Conservation (phyloP, 129 eudicot genomes). For the Lactuca saligna region DNA sequence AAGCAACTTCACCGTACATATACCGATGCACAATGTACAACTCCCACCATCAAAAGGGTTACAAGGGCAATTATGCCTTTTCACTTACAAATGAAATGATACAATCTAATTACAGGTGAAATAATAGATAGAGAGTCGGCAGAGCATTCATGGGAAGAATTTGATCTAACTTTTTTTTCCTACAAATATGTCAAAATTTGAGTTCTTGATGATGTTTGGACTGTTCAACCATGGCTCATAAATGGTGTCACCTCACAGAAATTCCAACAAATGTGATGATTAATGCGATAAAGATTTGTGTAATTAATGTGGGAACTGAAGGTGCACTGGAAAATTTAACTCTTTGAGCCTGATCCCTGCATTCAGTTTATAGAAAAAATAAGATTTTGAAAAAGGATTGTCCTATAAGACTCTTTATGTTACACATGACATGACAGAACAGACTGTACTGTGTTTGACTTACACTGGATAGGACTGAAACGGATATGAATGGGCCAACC, state of each 20-base stretch:
- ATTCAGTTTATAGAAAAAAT: background rate
- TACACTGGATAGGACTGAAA: too few species aligned
- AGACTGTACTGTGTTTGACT: too few species aligned
- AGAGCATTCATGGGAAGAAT: constrained; percentile 9
- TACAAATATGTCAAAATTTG: constrained; percentile 30
- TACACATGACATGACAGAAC: too few species aligned
- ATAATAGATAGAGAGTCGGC: constrained; percentile 2
- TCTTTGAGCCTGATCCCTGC: constrained; percentile 78
- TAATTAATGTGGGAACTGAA: constrained; percentile 11
- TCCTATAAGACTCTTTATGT: background rate
- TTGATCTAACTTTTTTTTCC: constrained; percentile 5
- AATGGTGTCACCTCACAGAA: constrained; percentile 28
- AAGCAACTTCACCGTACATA: background rate
- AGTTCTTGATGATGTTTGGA: constrained; percentile 10
- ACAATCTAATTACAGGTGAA: constrained; percentile 27
- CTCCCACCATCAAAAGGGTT: background rate
- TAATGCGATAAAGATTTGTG: constrained; percentile 32
- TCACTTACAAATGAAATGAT: constrained; percentile 20
- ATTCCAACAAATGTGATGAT: constrained; percentile 25
- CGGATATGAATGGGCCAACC: too few species aligned
- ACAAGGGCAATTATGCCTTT: constrained; percentile 27
- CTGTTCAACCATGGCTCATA: constrained; percentile 12
- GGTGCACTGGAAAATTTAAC: constrained; percentile 61
- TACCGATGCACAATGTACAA: constrained; percentile 16
- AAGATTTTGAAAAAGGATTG: too few species aligned